Evolutionary conservation across 768 basidiomycete genomes (phyloP).

Genomic region (Hydnum rufescens): DNA sequence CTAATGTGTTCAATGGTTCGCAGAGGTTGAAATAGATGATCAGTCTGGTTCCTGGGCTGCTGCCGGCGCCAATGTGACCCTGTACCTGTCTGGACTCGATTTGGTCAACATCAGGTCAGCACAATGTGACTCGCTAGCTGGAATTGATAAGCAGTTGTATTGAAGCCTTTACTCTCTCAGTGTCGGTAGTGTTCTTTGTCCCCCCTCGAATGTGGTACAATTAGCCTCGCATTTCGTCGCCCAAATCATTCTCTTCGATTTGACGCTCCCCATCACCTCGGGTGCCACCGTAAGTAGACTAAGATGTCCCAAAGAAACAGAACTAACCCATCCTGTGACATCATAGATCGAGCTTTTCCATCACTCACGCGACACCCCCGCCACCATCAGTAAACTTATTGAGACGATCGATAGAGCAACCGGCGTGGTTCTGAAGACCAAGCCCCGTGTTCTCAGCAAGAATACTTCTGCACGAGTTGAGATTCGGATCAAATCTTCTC

Average conservation of each 20-base stretch:
- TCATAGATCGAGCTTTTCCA: slow-evolving; percentile 73
- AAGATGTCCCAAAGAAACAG: too few species aligned
- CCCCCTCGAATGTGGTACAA: slow-evolving; percentile 47
- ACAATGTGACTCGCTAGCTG: not conserved
- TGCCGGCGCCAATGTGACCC: slow-evolving; percentile 74
- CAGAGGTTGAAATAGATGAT: slow-evolving; percentile 77
- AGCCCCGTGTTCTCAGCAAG: slow-evolving; percentile 79
- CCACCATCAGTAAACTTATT: slow-evolving; percentile 64
- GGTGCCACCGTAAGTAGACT: slow-evolving; percentile 51
- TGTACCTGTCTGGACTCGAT: slow-evolving; percentile 70
- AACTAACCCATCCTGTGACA: not conserved
- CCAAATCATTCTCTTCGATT: slow-evolving; percentile 84
- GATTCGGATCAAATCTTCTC: slow-evolving; percentile 40
- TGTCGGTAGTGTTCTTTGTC: slow-evolving; percentile 81
- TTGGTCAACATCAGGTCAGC: slow-evolving; percentile 43
- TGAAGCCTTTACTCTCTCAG: slow-evolving; percentile 13
- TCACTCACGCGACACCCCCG: slow-evolving; percentile 83
- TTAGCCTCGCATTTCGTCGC: slow-evolving; percentile 63
- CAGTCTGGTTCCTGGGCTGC: slow-evolving; percentile 66
- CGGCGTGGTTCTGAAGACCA: slow-evolving; percentile 51
- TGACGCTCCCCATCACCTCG: slow-evolving; percentile 68
- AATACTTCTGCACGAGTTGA: slow-evolving; percentile 70
- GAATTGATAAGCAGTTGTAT: not conserved
- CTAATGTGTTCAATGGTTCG: not conserved
- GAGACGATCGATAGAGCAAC: slow-evolving; percentile 58